Evolutionary conservation across 208 protist species (phyloP), one percentile per base, ranked within the genome.

Genomic region (Tritrichomonas musculus): DNA sequence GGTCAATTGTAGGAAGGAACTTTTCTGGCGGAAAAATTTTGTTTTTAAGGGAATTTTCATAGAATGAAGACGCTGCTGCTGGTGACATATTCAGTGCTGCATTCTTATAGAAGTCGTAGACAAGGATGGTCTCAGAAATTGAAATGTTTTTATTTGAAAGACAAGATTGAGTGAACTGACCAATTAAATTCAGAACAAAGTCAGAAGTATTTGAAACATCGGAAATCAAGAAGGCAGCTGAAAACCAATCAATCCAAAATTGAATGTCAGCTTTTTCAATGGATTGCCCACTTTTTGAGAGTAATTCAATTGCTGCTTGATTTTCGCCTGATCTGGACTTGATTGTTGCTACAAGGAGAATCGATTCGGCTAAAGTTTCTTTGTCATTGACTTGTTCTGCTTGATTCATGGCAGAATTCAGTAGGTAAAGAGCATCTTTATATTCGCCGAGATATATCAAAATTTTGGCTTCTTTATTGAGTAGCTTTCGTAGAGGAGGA

Each of bases 181-280:
- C 39, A 47, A 47, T 39, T 17, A 53, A 1, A 60, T 9, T 39
- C 13, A 27, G 0, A 30, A 57, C 25, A 33, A 44, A 88, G 57
- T 39, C 14, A 39, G 8, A 53, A 9, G 47, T 33, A 50, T n/a
- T 8, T 20, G 27, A 8, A 50, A 50, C 33, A 30, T 1, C 8
- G 41, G 73, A 82, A 82, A 82, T 82, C 3, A 41, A 47, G 39
- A 88, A 88, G 1, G 77, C 13, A 39, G 77, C 57, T 57, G 20
- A 27, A 88, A 39, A 88, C 77, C 77, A 88, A 47, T 88, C 77
- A n/a, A 88, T 8, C 77, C 77, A 88, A 47, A 88, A 88, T n/a
- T 88, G 47, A 14, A 88, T 39, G 25, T 44, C 57, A 11, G 1
- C 27, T 36, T 88, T 57, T 20, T 1, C 20, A 39, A 53, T 11